Evolutionary conservation across 495 filamentous ascomycete species (phyloP).

Genomic region (Thermochaetoides thermophila): DNA sequence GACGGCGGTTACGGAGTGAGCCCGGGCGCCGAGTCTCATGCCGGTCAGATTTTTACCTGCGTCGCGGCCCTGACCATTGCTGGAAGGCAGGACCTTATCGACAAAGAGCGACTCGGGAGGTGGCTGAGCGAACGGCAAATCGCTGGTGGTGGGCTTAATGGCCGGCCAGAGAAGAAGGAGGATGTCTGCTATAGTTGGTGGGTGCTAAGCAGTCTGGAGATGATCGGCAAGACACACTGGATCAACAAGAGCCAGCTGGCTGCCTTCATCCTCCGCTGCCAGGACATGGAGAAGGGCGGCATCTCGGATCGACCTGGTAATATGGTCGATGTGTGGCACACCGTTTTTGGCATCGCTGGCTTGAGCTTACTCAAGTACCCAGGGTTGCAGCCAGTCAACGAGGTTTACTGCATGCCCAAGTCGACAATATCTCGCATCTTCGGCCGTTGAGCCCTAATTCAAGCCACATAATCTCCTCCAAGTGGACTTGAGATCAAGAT

Average conservation of each 20-base stretch:
- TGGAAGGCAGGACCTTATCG: constrained; percentile 64
- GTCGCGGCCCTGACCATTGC: constrained; percentile 79
- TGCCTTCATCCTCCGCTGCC: constrained; percentile 68
- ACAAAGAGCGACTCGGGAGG: constrained; percentile 62
- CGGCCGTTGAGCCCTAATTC: constrained; percentile 18
- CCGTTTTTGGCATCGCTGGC: constrained; percentile 75
- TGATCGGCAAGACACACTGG: constrained; percentile 82
- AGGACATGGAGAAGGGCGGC: constrained; percentile 75
- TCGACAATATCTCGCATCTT: constrained; percentile 41
- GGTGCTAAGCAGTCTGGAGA: constrained; percentile 77
- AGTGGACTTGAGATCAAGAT: too few relatives aligned
- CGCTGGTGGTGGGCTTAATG: constrained; percentile 77
- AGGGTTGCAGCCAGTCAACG: constrained; percentile 68
- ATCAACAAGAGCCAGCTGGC: constrained; percentile 68
- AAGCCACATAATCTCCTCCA: constrained; percentile 4
- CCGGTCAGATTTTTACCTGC: constrained; percentile 90
- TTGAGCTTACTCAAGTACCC: constrained; percentile 67
- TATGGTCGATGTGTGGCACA: constrained; percentile 97
- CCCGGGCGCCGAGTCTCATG: constrained; percentile 82
- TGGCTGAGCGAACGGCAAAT: constrained; percentile 93
- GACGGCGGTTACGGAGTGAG: constrained; percentile 85
- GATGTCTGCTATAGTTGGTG: constrained; percentile 99
- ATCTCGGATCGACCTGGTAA: constrained; percentile 82
- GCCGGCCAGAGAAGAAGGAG: constrained; percentile 85
- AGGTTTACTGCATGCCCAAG: constrained; percentile 77